Conservation (phyloP, 2,329 filamentous ascomycete species). For the Cladosporium oxysporum region DNA sequence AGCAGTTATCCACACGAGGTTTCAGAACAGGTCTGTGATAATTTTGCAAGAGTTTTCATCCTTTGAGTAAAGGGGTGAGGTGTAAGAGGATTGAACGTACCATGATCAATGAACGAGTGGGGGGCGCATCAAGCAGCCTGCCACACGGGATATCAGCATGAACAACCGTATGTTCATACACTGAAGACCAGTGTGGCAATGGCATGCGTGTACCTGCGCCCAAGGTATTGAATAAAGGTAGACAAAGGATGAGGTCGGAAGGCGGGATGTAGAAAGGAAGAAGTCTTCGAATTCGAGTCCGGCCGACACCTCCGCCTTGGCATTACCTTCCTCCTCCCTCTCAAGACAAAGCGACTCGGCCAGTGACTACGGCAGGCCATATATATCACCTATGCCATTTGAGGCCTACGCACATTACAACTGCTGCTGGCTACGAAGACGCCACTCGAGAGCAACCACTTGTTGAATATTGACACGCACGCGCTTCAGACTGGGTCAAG, state of each 20-base stretch:
- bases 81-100: slow-evolving; percentile 6
- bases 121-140: background rate
- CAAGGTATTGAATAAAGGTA: background rate
- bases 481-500: background rate
- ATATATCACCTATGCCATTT: background rate
- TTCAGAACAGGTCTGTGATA: slow-evolving; percentile 23
- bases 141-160: background rate
- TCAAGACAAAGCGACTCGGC: background rate
- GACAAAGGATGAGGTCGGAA: background rate
- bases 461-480: background rate
- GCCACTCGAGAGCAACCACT: background rate
- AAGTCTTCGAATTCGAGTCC: background rate
- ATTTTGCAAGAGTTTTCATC: slow-evolving; percentile 21
- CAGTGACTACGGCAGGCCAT: background rate
- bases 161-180: background rate
- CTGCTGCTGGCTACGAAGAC: background rate
- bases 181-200: background rate
- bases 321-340: background rate
- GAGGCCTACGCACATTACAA: background rate
- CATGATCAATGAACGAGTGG: background rate
- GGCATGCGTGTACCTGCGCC: background rate
- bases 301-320: background rate
- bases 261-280: background rate
- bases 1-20: slow-evolving; percentile 21
- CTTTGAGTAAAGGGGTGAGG: background rate